Percentiles rank a stretch among this genome's conserved stretches.
Evolutionary conservation across 176 grass and related monocot genomes (phyloP).

Genomic region (Elymus sibiricus): DNA sequence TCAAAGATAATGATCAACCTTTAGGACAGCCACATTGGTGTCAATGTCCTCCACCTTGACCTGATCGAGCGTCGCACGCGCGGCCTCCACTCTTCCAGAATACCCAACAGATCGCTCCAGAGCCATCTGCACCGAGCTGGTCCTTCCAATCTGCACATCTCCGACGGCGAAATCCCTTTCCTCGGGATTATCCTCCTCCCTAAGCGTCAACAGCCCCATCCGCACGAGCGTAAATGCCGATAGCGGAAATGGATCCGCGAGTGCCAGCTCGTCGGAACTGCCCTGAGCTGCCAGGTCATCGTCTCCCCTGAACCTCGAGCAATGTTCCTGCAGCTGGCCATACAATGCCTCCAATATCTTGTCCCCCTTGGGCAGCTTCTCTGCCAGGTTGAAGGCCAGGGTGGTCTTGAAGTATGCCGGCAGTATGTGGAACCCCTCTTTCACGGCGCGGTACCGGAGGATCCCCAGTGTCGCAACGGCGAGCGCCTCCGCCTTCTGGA

Average conservation of each 20-base stretch:
- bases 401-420: slow-evolving; percentile 78
- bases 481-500: slow-evolving; percentile 69
- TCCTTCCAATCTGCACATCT: slow-evolving; percentile 57
- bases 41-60: slow-evolving; percentile 83
- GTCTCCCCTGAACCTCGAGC: slow-evolving; percentile 30
- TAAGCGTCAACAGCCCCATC: slow-evolving; percentile 57
- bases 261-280: slow-evolving; percentile 28
- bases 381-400: slow-evolving; percentile 84
- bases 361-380: slow-evolving; percentile 94
- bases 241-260: slow-evolving; percentile 53
- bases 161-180: slow-evolving; percentile 35
- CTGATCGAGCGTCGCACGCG: slow-evolving; percentile 71
- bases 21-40: slow-evolving; percentile 82
- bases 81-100: slow-evolving; percentile 61
- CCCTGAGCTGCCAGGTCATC: slow-evolving; percentile 19
- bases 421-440: slow-evolving; percentile 67
- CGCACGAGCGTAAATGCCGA: slow-evolving; percentile 53
- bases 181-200: slow-evolving; percentile 40
- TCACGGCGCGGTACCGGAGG: slow-evolving; percentile 68
- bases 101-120: slow-evolving; percentile 69
- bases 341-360: slow-evolving; percentile 83
- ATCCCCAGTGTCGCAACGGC: slow-evolving; percentile 65
- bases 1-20: not conserved
- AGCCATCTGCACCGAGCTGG: slow-evolving; percentile 64
- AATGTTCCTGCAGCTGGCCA: slow-evolving; percentile 44